Percentiles rank a stretch among this genome's conserved stretches.
Evolutionary conservation across 352 stramenopile species (phyloP).

Genomic region (Globisporangium lucens): DNA sequence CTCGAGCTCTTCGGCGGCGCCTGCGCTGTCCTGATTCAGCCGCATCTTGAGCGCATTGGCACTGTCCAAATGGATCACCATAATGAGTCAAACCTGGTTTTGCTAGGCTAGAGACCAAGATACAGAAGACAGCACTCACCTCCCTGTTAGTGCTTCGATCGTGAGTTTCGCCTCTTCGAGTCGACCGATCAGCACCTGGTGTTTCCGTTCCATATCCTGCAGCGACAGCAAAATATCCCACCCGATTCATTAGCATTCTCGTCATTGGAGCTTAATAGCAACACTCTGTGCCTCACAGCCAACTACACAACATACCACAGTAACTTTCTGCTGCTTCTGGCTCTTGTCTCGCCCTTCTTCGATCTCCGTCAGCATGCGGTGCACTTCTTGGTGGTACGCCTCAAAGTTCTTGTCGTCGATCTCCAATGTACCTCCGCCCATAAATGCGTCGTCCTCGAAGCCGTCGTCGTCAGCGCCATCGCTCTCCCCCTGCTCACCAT

Average conservation of each 20-base stretch:
- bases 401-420: conserved; percentile 71
- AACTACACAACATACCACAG: conserved; percentile 31
- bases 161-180: conserved; percentile 69
- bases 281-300: neutral
- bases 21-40: conserved; percentile 68
- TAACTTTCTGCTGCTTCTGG: conserved; percentile 68
- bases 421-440: conserved; percentile 15
- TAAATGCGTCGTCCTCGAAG: conserved; percentile 10
- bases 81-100: neutral
- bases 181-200: conserved; percentile 49
- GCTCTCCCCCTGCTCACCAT: neutral
- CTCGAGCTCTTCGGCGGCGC: conserved; percentile 59
- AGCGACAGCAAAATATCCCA: neutral
- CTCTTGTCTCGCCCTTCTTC: conserved; percentile 55
- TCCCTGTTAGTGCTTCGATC: conserved; percentile 64
- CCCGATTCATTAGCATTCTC: neutral
- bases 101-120: neutral
- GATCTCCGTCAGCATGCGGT: conserved; percentile 60
- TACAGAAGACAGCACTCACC: conserved; percentile 24
- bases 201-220: conserved; percentile 70
- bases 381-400: conserved; percentile 62
- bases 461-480: conserved; percentile 3
- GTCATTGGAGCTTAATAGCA: neutral
- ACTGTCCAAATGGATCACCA: conserved; percentile 19
- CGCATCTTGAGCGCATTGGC: conserved; percentile 68